Evolutionary conservation across 176 grass and related monocot genomes (phyloP), one percentile per base, ranked within the genome.

Genomic region (Bothriochloa decipiens): DNA sequence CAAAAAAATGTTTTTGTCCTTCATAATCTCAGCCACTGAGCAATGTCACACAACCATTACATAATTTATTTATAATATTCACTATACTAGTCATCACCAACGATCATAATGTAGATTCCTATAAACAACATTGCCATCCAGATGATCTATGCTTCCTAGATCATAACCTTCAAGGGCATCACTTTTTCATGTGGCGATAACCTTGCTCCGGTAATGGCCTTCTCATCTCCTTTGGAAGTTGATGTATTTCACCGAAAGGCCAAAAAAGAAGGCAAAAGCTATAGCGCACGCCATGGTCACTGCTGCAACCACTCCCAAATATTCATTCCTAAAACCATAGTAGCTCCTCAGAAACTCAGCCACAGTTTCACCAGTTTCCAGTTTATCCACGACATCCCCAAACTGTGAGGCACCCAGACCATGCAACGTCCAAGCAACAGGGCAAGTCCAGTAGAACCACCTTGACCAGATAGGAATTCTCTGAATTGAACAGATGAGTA

Each of bases 181-280:
- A 27, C 1, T 65, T 14, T 28, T 65, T 27, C 62, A 6, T 65
- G 62, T 15, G 13, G 27, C 1, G 27, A 29, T 65, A 32, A 29
- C 62, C 62, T 29, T 29, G 4, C 27, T 14, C 2, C 27, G 1
- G 12, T 13, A 65, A 32, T 65, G 15, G 62, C 61, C 26, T 65
- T 27, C 6, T 84, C 82, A 84, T 84, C 82, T 84, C 46, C 64
- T 84, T 43, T 84, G 82, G 16, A 76, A 77, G 82, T 84, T 84
- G 23, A 84, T 76, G 29, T 84, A 76, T 10, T 68, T 84, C n/a
- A 76, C n/a, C 10, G 73, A 68, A 84, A 84, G 37, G 17, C 16
- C 72, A 84, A 84, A 84, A 0, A 84, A 0, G 40, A 84, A n/a
- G 5, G 71, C 42, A 16, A 84, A 84, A 52, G 82, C 60, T 63